These are phyloP conservation scores for Trypanosoma theileri DNA, from an alignment of 208 protist species.

Conservation along the genomic window DNA sequence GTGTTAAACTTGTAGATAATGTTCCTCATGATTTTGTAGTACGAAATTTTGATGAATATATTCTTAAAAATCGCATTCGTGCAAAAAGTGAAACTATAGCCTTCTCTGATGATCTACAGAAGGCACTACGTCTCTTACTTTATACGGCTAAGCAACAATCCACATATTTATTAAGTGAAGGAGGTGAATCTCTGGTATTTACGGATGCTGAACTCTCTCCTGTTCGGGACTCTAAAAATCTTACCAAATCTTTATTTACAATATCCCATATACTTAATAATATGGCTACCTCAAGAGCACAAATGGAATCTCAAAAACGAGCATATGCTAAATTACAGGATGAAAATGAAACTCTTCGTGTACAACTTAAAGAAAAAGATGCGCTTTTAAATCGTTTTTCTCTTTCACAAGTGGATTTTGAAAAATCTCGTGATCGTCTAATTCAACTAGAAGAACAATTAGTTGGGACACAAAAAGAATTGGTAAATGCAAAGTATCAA, in stretches of 20 bases:
- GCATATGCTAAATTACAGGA: constrained; percentile 26
- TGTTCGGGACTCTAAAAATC: constrained; percentile 41
- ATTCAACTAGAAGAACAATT: constrained; percentile 2
- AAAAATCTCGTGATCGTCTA: neutral
- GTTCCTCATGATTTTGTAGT: constrained; percentile 45
- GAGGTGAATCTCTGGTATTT: constrained; percentile 1
- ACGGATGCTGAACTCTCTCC: constrained; percentile 36
- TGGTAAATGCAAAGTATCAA: constrained; percentile 24
- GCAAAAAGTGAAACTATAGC: neutral
- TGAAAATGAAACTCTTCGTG: constrained; percentile 1
- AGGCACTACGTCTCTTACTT: constrained; percentile 46
- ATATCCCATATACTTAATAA: constrained; percentile 48
- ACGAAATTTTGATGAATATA: constrained; percentile 31
- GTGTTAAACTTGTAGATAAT: constrained; percentile 26
- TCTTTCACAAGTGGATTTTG: neutral
- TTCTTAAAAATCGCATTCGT: constrained; percentile 22
- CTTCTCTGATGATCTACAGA: constrained; percentile 55
- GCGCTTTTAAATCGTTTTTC: constrained; percentile 2
- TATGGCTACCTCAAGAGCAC: constrained; percentile 44
- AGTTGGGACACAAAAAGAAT: neutral
- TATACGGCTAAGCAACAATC: constrained; percentile 38
- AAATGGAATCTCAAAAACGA: constrained; percentile 42
- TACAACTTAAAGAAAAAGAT: constrained; percentile 2
- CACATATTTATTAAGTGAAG: no score
- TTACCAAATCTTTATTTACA: constrained; percentile 43